phyloP scores from a whole-genome alignment of 352 stramenopile species.

The Lagenidium giganteum region DNA sequence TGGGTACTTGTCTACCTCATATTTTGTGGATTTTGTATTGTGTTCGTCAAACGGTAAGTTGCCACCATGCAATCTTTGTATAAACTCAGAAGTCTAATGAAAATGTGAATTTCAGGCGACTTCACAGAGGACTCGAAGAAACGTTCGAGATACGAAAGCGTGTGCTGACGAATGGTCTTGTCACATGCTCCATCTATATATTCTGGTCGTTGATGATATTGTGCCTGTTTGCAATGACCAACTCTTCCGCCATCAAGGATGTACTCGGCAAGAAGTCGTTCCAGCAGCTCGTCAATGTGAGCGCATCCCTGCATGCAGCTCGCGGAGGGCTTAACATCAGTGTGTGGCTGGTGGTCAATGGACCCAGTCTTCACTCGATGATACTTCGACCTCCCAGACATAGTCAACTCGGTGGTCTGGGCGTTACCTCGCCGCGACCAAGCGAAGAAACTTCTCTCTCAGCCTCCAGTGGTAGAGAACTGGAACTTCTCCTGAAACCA shows the following conservation, averaged over 20 bases:
- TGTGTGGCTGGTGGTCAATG: constrained; percentile 84
- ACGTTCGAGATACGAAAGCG: constrained; percentile 79
- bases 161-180: constrained; percentile 71
- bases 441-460: background rate
- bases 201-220: constrained; percentile 77
- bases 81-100: too few species aligned
- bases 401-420: background rate
- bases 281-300: constrained; percentile 59
- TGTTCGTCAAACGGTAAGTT: constrained; percentile 78
- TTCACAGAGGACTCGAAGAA: constrained; percentile 72
- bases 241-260: constrained; percentile 32
- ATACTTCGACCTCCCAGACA: background rate
- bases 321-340: constrained; percentile 77
- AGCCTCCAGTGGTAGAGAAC: constrained; percentile 13
- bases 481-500: constrained; percentile 51
- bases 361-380: background rate
- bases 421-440: background rate
- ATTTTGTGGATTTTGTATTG: constrained; percentile 62
- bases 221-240: constrained; percentile 59
- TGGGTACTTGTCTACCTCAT: constrained; percentile 77
- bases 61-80: too few species aligned
- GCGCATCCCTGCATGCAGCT: constrained; percentile 74
- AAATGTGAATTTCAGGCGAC: too few species aligned
- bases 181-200: constrained; percentile 81
- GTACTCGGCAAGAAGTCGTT: constrained; percentile 21